Base-by-base conservation (phyloP, 768 basidiomycete genomes). In the Kwoniella botswanensis region DNA sequence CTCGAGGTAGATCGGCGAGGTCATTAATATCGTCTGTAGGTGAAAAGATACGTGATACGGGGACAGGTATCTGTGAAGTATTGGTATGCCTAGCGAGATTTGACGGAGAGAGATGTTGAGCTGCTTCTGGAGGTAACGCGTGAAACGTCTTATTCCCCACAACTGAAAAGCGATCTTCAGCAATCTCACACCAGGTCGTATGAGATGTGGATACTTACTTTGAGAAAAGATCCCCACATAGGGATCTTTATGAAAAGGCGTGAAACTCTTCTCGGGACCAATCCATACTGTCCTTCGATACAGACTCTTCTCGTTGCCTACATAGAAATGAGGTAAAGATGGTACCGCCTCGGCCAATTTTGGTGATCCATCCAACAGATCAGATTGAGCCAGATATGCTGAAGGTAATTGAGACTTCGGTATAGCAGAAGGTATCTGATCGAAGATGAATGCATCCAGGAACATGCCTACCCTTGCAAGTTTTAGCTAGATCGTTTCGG, bases 231-330 rank as follows among this genome's bases (percentile, higher is more conserved):
- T 68, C 7, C 80, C 79, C 10, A 75, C 68, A 65, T 82, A 82
- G 5, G 79, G 82, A 71, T 82, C 82, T 42, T 72, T 67, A 60
- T 83, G 82, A 57, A 83, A 80, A 2, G 80, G 80, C 15, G 82
- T 79, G 64, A 77, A 81, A 21, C 76, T 80, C 17, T 68, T 62
- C 35, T 57, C 59, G 18, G 79, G 79, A 15, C 82, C 82, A n/a
- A 82, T 73, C 82, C 82, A 82, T 11, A 80, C 44, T 26, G 79
- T 79, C 22, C 82, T 65, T 22, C 82, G 44, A 64, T 76, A 82
- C n/a, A 79, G 67, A 29, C 75, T 70, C 29, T 70, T 54, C 52
- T 71, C 58, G 7, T 70, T 73, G 4, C 82, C 82, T 17, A 46
- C 22, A 15, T 41, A 17, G 52, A 72, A 75, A 43, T 81, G 80